These are phyloP conservation scores for Oidiodendron maius DNA, from an alignment of 495 filamentous ascomycete species.

Conservation along the genomic window DNA sequence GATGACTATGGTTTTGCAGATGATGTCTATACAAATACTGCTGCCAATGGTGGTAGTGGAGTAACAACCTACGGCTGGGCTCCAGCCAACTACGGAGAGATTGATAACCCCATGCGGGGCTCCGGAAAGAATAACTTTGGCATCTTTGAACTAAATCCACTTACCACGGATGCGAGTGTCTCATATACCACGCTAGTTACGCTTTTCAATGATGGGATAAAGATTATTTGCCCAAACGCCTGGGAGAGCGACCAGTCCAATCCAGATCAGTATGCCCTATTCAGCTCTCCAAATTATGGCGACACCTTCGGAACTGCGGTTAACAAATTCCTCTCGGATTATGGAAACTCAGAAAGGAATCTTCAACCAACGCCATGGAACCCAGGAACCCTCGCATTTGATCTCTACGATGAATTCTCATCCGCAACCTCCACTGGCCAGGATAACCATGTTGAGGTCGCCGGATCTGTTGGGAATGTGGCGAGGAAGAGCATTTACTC, in stretches of 20 bases:
- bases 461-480: constrained; percentile 3
- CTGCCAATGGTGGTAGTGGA: constrained; percentile 10
- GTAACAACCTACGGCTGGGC: constrained; percentile 8
- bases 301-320: constrained; percentile 1
- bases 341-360: constrained; percentile 5
- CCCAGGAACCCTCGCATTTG: constrained; percentile 1
- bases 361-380: constrained; percentile 4
- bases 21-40: constrained; percentile 5
- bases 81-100: not conserved
- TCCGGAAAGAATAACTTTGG: constrained; percentile 11
- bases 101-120: constrained; percentile 2
- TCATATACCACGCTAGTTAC: constrained; percentile 2
- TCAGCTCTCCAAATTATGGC: not conserved
- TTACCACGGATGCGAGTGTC: not conserved
- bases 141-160: constrained; percentile 2
- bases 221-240: too few relatives aligned
- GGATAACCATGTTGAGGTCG: constrained; percentile 4
- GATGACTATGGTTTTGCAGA: constrained; percentile 9
- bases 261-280: too few relatives aligned
- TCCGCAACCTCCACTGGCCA: constrained; percentile 2
- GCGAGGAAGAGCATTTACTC: constrained; percentile 3
- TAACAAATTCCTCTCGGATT: constrained; percentile 6
- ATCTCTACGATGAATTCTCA: constrained; percentile 6
- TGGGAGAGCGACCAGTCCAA: too few relatives aligned
- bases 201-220: constrained; percentile 5